Percentiles rank a stretch among this genome's conserved stretches.
Evolutionary conservation across 495 filamentous ascomycete genomes (phyloP).

Genomic region (Xylaria longipes): DNA sequence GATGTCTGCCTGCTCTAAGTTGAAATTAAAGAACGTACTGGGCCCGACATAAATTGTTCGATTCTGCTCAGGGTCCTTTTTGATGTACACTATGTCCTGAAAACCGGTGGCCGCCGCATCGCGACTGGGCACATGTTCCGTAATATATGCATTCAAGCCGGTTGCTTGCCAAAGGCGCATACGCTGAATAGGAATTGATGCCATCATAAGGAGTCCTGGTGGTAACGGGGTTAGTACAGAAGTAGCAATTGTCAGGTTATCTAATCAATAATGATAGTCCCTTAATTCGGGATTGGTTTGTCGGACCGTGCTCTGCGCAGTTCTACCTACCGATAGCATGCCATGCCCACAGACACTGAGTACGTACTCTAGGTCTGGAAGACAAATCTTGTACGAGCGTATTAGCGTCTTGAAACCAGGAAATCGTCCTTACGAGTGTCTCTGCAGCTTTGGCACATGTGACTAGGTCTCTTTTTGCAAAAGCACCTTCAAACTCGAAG

Average conservation of each 20-base stretch:
- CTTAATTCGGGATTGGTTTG: not conserved
- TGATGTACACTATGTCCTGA: not conserved
- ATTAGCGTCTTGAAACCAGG: not conserved
- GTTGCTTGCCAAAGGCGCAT: not conserved
- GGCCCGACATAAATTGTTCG: not conserved
- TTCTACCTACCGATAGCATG: not conserved
- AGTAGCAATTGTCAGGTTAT: not conserved
- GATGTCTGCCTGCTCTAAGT: not conserved
- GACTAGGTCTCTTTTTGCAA: not conserved
- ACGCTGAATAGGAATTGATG: not conserved
- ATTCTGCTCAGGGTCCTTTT: too few species aligned
- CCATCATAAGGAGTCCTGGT: conserved; percentile 11
- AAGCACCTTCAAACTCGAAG: not conserved
- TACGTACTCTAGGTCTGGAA: not conserved
- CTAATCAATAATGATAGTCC: too few species aligned
- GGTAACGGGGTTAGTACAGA: not conserved
- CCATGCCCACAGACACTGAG: not conserved
- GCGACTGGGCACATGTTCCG: not conserved
- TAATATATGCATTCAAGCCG: too few species aligned
- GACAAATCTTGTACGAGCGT: not conserved
- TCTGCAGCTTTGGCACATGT: not conserved
- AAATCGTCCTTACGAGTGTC: not conserved
- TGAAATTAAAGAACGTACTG: not conserved
- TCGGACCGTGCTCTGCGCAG: not conserved
- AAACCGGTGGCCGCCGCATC: not conserved